These are phyloP conservation scores for Nemania sp. DNA, from an alignment of 2,329 filamentous ascomycete species.

Conservation along the genomic window DNA sequence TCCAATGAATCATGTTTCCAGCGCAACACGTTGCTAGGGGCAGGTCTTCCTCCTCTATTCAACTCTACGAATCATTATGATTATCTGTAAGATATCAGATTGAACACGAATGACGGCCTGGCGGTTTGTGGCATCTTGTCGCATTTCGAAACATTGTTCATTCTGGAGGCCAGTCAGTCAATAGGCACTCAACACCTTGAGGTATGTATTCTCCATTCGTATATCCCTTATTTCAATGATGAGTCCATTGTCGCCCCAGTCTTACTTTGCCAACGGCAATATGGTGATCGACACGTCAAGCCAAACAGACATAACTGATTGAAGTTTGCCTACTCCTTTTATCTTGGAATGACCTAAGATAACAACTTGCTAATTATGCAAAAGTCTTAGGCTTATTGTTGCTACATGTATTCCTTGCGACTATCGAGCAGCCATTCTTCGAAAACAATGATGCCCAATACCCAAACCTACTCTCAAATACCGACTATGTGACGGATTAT, in stretches of 20 bases:
- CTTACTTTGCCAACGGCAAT: slow-evolving; percentile 56
- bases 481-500: slow-evolving; percentile 57
- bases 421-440: background rate
- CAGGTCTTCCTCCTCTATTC: background rate
- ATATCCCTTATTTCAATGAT: slow-evolving; percentile 57
- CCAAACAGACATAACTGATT: slow-evolving; percentile 63
- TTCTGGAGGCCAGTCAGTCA: background rate
- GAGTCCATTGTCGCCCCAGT: slow-evolving; percentile 70
- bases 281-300: slow-evolving; percentile 69
- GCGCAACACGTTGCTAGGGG: background rate
- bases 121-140: background rate
- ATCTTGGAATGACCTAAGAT: background rate
- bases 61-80: background rate
- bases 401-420: slow-evolving; percentile 7
- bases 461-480: slow-evolving; percentile 60
- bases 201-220: slow-evolving; percentile 39
- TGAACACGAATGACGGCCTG: background rate
- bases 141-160: background rate
- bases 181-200: background rate
- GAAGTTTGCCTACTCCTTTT: slow-evolving; percentile 25
- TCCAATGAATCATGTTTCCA: background rate
- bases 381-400: slow-evolving; percentile 12
- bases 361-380: slow-evolving; percentile 40
- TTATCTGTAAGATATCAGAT: background rate
- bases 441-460: slow-evolving; percentile 55